These are phyloP conservation scores for Fusarium succisae DNA, from an alignment of 2,329 filamentous ascomycete genomes.

Conservation along the genomic window DNA sequence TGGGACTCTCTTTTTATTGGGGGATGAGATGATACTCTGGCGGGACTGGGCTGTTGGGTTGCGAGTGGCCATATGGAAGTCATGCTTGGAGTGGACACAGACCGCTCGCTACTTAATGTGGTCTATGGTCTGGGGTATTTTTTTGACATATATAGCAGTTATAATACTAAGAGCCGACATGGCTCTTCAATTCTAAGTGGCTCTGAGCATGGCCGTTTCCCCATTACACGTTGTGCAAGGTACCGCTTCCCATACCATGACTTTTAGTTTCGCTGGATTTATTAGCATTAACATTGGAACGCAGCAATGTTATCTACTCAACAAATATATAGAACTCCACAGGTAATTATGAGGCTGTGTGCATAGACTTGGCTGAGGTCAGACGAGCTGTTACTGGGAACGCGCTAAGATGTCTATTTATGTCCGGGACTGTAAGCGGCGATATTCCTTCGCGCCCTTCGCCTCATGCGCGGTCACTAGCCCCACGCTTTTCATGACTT, in stretches of 20 bases:
- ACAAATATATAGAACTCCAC: rapidly evolving
- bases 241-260: background rate
- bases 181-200: background rate
- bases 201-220: background rate
- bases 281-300: too few species aligned
- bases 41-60: rapidly evolving
- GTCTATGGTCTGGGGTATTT: too few species aligned
- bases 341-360: background rate
- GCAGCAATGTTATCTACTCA: background rate
- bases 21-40: too few species aligned
- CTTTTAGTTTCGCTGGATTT: background rate
- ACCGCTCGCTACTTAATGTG: background rate
- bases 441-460: background rate
- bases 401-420: background rate
- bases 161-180: background rate
- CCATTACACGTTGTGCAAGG: rapidly evolving
- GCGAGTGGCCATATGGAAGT: rapidly evolving
- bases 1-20: rapidly evolving
- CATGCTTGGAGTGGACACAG: background rate
- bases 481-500: background rate
- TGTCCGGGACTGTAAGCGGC: background rate
- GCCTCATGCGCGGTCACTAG: background rate
- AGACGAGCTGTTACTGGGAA: background rate
- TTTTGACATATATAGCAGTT: background rate
- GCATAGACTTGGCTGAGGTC: background rate